Evolutionary conservation across 2,329 filamentous ascomycete genomes (phyloP), one percentile per base, ranked within the genome.

Genomic region (Talaromyces marneffei): DNA sequence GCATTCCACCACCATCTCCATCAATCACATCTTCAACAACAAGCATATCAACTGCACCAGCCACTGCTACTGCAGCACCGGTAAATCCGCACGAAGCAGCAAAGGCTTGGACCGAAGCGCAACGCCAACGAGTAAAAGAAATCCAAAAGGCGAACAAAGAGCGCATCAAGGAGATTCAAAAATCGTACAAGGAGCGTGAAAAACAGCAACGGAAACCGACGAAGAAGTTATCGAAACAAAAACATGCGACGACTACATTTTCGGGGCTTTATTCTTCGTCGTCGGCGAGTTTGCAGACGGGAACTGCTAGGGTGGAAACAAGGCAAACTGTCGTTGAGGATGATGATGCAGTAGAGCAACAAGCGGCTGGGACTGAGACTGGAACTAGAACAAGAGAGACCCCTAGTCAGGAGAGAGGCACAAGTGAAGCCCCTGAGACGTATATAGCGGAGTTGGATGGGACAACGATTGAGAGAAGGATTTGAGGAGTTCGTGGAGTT

Each of bases 71-170:
- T 2, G 14, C 35, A 55, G 35, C 35, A 9, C n/a, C n/a, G n/a
- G 29, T 44, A 29, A n/a, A 63, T 20, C 58, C 62, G 12, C 62
- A 61, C 23, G 62, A 57, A 12, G 62, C 59, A 48, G 62, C 62
- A 50, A 63, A 61, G 27, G 62, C 62, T 20, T 63, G 62, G 62
- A 56, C 62, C 12, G 58, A 63, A 29, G 59, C 62, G 0, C 62
- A 63, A 50, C 57, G 59, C 27, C 16, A 25, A 14, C 50, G 50
- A n/a, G 58, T 59, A 10, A 61, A 61, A 48, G 62, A 59, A 31
- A 60, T 63, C n/a, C 53, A 63, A 35, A 59, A 55, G 39, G 53
- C 58, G 7, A 61, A 60, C 59, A 63, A 63, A 39, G 54, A 63
- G n/a, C 53, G 50, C 25, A 52, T 60, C 18, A 60, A 61, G 23